Base-by-base conservation (phyloP, 2,329 filamentous ascomycete genomes). In the Sporothrix luriei region DNA sequence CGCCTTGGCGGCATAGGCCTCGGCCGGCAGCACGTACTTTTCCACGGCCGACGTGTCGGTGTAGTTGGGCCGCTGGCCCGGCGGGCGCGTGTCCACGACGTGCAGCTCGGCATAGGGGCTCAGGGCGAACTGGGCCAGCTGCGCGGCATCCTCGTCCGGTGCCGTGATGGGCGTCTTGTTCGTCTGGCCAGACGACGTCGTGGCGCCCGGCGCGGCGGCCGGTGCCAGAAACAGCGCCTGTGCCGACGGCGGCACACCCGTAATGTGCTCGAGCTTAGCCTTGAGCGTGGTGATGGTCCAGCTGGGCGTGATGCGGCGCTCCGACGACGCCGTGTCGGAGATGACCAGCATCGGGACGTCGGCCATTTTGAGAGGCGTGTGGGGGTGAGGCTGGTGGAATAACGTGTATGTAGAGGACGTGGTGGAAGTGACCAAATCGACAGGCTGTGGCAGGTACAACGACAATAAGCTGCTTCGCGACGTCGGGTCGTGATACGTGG, bases 241-340 rank as follows among this genome's bases (percentile, higher is more conserved):
- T 71, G 85, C 88, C 40, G 85, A 86, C 13, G 94, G 91, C 19
- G 95, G 94, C 49, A 98, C 89, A 72, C 95, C 95, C 1, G 94
- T 98, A 80, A 98, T 90, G 72, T 93, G 91, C 80, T 98, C 94
- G 66, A 99, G 88, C 79, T 95, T 96, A 68, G 85, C 81, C 82
- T 94, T 97, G 75, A 98, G 85, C 76, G 92, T 89, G 69, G 86
- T 84, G 77, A 99, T 90, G 72, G 90, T 90, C 95, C 95, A 99
- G 74, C 94, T 90, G 16, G 94, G 94, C 33, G 92, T 94, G 78
- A 98, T 89, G 74, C 95, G 92, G 72, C 94, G 91, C 82, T 99
- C 95, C 66, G 93, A 94, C 64, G 90, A 87, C 62, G 91, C 85
- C 79, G 90, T 91, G 71, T 92, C 89, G 66, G 91, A 94, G 72